Evolutionary conservation across 106 monocot genomes (phyloP), one percentile per base, ranked within the genome.

Genomic region (Chionographis japonica): DNA sequence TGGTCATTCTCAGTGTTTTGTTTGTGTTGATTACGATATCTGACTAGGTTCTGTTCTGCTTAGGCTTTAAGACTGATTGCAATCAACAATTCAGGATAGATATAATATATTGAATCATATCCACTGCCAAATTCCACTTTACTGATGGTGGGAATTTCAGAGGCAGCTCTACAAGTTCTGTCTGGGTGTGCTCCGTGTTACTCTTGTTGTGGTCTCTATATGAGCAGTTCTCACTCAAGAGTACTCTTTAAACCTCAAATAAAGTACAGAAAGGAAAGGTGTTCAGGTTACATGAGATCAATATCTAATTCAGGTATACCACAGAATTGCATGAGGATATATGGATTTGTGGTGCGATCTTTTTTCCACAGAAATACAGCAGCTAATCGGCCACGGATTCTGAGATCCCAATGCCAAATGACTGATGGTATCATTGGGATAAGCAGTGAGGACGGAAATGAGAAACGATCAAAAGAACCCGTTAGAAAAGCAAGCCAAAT

Each of bases 401-500:
- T 63, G 2, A 51, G 27, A 53, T 75, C 70, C 60, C 72, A 78
- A 56, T 97, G 95, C 60, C 81, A 92, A 60, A 41, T 41, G 10
- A 66, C 62, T 37, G 84, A 91, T 0, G 65, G 68, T n/a, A 15
- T 76, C 8, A 15, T 40, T 58, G 83, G 71, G 8, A 56, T 85
- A 52, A 76, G 76, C 8, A 80, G 72, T 62, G 79, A 78, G 35
- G 84, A 82, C 62, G 65, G 60, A 39, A 86, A 86, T 74, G 79
- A 84, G 52, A 12, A 79, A 12, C 84, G 79, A 81, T 66, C 84
- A 8, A 80, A 72, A 60, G 82, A 86, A 57, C 11, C 80, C 1
- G 55, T 69, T n/a, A 76, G 51, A 40, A 75, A 67, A 20, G 68
- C 70, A 56, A 82, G 61, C 69, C 77, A 87, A 67, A 54, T 75